Conservation (phyloP, 2,329 filamentous ascomycete genomes). For the Grosmannia huntii region DNA sequence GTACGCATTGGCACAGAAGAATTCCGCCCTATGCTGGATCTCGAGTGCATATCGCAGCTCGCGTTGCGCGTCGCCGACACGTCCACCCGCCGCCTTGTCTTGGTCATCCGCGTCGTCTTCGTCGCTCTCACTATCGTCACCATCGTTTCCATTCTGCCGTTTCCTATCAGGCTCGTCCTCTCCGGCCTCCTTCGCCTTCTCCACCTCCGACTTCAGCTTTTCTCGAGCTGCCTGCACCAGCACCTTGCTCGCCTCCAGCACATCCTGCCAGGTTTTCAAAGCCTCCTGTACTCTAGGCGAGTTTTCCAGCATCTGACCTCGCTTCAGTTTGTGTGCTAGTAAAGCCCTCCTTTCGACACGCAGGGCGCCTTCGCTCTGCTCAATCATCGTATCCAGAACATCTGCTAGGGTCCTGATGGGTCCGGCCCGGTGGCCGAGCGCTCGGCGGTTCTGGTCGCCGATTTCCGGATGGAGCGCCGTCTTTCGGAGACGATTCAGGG, state of each 20-base stretch:
- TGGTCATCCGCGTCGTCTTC: conserved; percentile 3
- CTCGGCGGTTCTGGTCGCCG: conserved; percentile 51
- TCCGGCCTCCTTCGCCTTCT: conserved; percentile 20
- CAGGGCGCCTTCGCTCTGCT: conserved; percentile 59
- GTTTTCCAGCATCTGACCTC: conserved; percentile 71
- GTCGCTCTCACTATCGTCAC: conserved; percentile 20
- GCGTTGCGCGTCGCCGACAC: conserved; percentile 46
- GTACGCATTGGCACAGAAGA: conserved; percentile 73
- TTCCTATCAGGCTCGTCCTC: conserved; percentile 6
- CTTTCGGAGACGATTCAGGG: conserved; percentile 45
- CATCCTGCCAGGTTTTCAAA: conserved; percentile 54
- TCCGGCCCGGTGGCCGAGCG: conserved; percentile 47
- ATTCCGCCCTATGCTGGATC: conserved; percentile 66
- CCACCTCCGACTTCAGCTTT: conserved; percentile 41
- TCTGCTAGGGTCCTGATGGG: conserved; percentile 73
- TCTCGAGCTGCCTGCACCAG: conserved; percentile 52
- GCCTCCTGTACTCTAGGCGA: conserved; percentile 55
- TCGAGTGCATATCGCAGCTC: conserved; percentile 63
- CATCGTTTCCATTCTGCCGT: conserved; percentile 6
- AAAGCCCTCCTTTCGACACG: conserved; percentile 56
- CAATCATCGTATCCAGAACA: conserved; percentile 83
- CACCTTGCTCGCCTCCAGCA: conserved; percentile 32
- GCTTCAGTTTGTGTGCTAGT: conserved; percentile 49
- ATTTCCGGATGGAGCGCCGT: conserved; percentile 63
- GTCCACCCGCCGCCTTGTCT: conserved; percentile 19